Conservation (phyloP, 768 basidiomycete species). For the Ephemerocybe angulata region DNA sequence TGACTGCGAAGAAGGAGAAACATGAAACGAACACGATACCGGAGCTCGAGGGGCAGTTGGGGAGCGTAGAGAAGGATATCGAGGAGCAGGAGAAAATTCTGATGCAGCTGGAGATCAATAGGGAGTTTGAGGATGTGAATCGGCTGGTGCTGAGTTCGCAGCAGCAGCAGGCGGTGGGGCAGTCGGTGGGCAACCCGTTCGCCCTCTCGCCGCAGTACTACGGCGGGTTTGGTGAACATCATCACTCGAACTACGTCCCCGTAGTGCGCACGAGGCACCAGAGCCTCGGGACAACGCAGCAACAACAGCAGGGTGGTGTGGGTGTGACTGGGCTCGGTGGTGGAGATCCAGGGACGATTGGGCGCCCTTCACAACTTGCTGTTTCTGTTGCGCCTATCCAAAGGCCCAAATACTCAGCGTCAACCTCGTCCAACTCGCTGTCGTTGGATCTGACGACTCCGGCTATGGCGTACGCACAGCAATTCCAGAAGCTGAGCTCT, state of each 20-base stretch:
- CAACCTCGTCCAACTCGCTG: not conserved
- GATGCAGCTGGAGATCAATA: conserved; percentile 11
- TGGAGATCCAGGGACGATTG: not conserved
- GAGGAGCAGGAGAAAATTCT: conserved; percentile 26
- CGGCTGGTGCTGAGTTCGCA: not conserved
- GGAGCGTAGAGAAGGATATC: conserved; percentile 49
- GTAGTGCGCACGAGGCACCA: conserved; percentile 10
- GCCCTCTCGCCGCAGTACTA: conserved; percentile 7
- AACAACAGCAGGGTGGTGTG: not conserved
- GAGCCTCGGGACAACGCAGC: conserved; percentile 11
- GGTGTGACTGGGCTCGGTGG: not conserved
- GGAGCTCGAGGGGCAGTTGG: conserved; percentile 67
- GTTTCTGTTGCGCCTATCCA: conserved; percentile 4
- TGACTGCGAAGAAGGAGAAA: conserved; percentile 62
- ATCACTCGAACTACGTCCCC: conserved; percentile 3
- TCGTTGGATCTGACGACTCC: not conserved
- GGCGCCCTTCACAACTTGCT: not conserved
- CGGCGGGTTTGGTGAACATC: not conserved
- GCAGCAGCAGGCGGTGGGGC: not conserved
- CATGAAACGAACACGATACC: conserved; percentile 54
- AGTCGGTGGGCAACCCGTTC: not conserved
- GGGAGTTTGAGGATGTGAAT: conserved; percentile 2
- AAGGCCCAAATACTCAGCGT: not conserved
- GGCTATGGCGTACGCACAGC: not conserved
- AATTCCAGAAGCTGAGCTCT: not conserved